Evolutionary conservation across 768 basidiomycete species (phyloP).

Genomic region (Leccinum variicolor): DNA sequence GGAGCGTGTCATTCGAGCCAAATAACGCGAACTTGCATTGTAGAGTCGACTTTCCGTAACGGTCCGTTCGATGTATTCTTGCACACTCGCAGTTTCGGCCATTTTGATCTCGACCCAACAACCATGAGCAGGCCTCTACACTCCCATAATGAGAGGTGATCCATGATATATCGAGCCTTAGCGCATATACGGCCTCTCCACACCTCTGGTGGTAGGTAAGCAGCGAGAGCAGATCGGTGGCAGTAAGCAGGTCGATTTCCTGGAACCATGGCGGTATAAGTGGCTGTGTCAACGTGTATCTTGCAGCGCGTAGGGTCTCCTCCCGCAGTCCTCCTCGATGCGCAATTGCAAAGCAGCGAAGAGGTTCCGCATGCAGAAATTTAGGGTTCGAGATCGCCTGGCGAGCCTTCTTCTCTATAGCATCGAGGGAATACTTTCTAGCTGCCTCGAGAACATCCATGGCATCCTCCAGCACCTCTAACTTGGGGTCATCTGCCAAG

Average conservation of each 20-base stretch:
- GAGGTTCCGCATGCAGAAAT: not conserved
- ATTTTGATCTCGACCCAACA: not conserved
- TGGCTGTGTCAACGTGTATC: slow-evolving; percentile 23
- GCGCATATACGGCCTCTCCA: slow-evolving; percentile 4
- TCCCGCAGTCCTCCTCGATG: not conserved
- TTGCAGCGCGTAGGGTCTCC: not conserved
- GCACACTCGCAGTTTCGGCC: not conserved
- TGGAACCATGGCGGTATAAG: slow-evolving; percentile 19
- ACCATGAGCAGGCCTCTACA: slow-evolving; percentile 9
- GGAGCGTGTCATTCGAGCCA: not conserved
- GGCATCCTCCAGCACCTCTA: not conserved
- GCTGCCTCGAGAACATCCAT: not conserved
- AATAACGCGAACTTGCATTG: not conserved
- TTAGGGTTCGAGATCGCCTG: not conserved
- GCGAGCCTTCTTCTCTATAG: not conserved
- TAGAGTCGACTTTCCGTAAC: not conserved
- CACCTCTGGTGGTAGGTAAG: slow-evolving; percentile 20
- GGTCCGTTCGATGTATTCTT: not conserved
- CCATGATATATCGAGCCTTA: slow-evolving; percentile 6
- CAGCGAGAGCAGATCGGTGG: slow-evolving; percentile 22
- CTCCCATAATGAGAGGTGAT: slow-evolving; percentile 7
- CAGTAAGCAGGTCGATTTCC: slow-evolving; percentile 27
- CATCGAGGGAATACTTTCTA: not conserved
- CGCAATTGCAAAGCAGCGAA: not conserved
- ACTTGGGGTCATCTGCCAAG: not conserved